phyloP scores from a whole-genome alignment of 352 stramenopile genomes.

The Phytophthora pini region DNA sequence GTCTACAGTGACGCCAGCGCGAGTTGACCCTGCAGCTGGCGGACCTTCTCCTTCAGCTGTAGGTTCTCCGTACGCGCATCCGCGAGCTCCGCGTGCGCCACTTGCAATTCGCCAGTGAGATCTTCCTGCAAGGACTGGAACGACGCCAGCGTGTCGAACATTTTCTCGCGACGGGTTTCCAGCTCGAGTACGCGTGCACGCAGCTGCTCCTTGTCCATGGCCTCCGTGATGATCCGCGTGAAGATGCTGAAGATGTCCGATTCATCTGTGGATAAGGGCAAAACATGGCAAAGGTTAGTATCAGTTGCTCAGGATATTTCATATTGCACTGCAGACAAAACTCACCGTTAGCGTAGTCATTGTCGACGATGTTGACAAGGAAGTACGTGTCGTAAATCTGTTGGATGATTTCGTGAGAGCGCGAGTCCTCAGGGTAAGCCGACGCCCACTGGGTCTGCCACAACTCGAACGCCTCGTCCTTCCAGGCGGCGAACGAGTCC shows the following conservation, averaged over 20 bases:
- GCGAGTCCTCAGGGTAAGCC: slow-evolving; percentile 92
- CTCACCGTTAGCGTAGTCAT: slow-evolving; percentile 93
- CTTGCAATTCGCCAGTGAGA: slow-evolving; percentile 55
- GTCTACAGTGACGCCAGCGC: slow-evolving; percentile 61
- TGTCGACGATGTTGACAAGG: slow-evolving; percentile 98
- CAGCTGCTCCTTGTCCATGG: slow-evolving; percentile 82
- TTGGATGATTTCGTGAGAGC: slow-evolving; percentile 63
- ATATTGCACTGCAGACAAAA: background rate
- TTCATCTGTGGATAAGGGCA: slow-evolving; percentile 45
- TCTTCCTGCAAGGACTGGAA: slow-evolving; percentile 73
- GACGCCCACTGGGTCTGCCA: slow-evolving; percentile 98
- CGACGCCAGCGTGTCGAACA: slow-evolving; percentile 77
- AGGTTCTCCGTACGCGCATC: slow-evolving; percentile 62
- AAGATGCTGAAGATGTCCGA: slow-evolving; percentile 88
- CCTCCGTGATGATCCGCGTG: slow-evolving; percentile 81
- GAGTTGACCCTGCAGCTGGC: slow-evolving; percentile 65
- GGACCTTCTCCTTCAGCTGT: slow-evolving; percentile 64
- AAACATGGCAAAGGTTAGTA: slow-evolving; percentile 19
- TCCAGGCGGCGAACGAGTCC: slow-evolving; percentile 94
- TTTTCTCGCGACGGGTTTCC: slow-evolving; percentile 74
- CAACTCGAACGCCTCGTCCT: slow-evolving; percentile 97
- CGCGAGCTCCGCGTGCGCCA: slow-evolving; percentile 55
- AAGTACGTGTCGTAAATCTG: slow-evolving; percentile 96
- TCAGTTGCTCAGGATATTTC: background rate
- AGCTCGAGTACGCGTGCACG: slow-evolving; percentile 73